Evolutionary conservation across 192 early-diverging fungal genomes (phyloP), one percentile per base, ranked within the genome.

Genomic region (Coemansia sp.): DNA sequence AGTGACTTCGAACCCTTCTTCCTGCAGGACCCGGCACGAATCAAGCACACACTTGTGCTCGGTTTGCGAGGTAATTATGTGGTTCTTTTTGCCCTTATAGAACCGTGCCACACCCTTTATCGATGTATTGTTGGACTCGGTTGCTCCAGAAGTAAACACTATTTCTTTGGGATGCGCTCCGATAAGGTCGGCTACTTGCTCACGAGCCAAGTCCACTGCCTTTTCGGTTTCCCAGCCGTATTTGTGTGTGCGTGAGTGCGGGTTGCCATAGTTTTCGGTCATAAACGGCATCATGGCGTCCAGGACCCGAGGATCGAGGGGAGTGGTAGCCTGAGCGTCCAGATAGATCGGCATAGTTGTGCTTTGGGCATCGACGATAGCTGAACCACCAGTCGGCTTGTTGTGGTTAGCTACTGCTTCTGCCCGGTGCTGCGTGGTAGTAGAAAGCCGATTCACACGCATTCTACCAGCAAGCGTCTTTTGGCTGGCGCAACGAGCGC

Each of bases 41-140:
- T 96, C 93, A 53, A 98, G 82, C 13, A 98, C 93, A 61, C 95
- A 98, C 82, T 98, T 98, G 84, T 98, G 95, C 79, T 98, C 95
- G 26, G 90, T 98, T 75, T 96, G 93, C 8, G 93, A 88, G 6
- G 95, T 96, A 63, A 98, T 98, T 40, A 98, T 86, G 70, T 98
- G 95, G 62, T 90, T 91, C 80, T 95, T 96, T 53, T 86, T 94
- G 47, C 79, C 80, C 61, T 91, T 92, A 80, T 98, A 94, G 77
- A 98, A 98, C 23, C 90, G 82, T 6, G 95, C 93, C 33, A 96
- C 89, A 41, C 95, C 95, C 68, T 98, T 98, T 68, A 95, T 83
- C 56, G 87, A 85, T 18, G 91, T 79, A 65, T 98, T 98, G 84
- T 98, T 98, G 21, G 92, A 88, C 78, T 98, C 95, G 9, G 95